Conservation (phyloP, 768 basidiomycete genomes). For the Mycena filopes region DNA sequence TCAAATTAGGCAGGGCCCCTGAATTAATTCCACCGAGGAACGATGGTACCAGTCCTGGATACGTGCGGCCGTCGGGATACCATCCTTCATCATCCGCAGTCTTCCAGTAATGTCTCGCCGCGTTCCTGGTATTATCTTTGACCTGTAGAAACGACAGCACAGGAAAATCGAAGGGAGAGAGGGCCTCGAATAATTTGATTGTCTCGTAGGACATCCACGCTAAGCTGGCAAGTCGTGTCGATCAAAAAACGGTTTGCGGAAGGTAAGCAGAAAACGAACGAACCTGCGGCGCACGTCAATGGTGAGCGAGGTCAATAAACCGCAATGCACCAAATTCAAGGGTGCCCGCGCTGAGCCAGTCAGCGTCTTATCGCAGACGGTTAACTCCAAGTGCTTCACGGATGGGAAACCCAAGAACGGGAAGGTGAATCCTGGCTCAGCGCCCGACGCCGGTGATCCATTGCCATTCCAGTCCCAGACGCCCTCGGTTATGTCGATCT, state of each 20-base stretch:
- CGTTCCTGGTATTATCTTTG: constrained; percentile 26
- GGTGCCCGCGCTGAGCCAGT: constrained; percentile 20
- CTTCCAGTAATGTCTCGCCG: constrained; percentile 23
- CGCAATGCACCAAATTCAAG: constrained; percentile 33
- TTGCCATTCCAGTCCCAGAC: constrained; percentile 37
- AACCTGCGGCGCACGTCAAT: constrained; percentile 36
- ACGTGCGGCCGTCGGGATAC: too few species aligned
- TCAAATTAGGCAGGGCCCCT: constrained; percentile 29
- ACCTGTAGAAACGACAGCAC: constrained; percentile 32
- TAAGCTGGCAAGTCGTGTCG: constrained; percentile 11
- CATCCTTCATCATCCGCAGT: background rate
- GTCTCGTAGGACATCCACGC: constrained; percentile 14
- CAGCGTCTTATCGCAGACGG: constrained; percentile 35
- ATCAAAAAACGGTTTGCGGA: background rate
- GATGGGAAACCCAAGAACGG: constrained; percentile 35
- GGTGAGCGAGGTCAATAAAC: constrained; percentile 28
- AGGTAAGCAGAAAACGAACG: background rate
- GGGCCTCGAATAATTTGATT: constrained; percentile 30
- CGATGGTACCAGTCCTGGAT: constrained; percentile 31
- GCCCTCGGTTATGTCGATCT: constrained; percentile 36
- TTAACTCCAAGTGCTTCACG: constrained; percentile 32
- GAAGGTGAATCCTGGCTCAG: constrained; percentile 27
- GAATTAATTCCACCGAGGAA: constrained; percentile 7
- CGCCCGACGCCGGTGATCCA: constrained; percentile 36
- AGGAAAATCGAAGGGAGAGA: constrained; percentile 29